phyloP scores from a whole-genome alignment of 2,329 filamentous ascomycete species.

The Seiridium cupressi region DNA sequence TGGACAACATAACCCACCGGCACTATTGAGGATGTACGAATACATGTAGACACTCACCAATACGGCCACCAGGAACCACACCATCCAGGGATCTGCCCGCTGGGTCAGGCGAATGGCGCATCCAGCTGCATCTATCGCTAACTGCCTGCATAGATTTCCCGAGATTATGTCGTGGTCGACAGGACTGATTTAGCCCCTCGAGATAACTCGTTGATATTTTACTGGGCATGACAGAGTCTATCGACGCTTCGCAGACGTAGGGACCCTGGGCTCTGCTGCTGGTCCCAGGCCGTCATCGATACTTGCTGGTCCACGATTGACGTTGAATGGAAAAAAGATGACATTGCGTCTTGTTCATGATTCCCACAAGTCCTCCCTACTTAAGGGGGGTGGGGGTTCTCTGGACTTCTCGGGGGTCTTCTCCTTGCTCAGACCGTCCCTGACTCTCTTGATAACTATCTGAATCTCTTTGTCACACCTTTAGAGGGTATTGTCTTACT shows the following conservation, averaged over 20 bases:
- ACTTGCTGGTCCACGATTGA: conserved; percentile 6
- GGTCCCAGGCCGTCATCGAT: conserved; percentile 12
- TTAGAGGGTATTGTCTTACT: not conserved
- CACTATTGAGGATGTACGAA: conserved; percentile 15
- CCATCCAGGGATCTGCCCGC: conserved; percentile 22
- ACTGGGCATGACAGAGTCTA: conserved; percentile 29
- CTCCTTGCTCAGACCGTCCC: not conserved
- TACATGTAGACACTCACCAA: conserved; percentile 14
- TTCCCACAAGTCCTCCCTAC: conserved; percentile 12
- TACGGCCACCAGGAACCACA: conserved; percentile 13
- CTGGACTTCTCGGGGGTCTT: conserved; percentile 5
- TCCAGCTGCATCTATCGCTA: conserved; percentile 27
- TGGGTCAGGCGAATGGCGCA: conserved; percentile 16
- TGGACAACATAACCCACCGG: not conserved
- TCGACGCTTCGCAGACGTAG: conserved; percentile 11
- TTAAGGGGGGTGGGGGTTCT: conserved; percentile 20
- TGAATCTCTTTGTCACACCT: not conserved
- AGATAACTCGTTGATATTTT: conserved; percentile 36
- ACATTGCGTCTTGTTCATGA: conserved; percentile 8
- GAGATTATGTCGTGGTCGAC: conserved; percentile 29
- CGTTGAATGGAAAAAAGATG: conserved; percentile 10
- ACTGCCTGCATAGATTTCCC: conserved; percentile 34
- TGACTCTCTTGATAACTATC: not conserved
- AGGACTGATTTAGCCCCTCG: conserved; percentile 11
- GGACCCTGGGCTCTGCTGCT: conserved; percentile 14